Evolutionary conservation across 2,329 filamentous ascomycete species (phyloP).

Genomic region (Gaeumannomyces sp.): DNA sequence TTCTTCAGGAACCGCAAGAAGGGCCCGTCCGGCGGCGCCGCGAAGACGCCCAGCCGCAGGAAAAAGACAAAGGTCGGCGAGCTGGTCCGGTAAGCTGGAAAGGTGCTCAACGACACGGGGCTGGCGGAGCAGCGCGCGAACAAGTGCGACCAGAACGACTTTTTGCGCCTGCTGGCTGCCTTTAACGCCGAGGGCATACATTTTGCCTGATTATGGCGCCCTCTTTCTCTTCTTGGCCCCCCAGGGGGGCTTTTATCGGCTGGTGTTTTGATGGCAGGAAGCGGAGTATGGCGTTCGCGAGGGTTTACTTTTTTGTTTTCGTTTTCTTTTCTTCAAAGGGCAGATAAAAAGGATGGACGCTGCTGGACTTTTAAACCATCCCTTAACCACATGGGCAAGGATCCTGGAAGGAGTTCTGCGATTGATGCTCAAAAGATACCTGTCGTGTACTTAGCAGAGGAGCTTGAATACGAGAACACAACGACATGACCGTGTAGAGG

Average conservation of each 20-base stretch:
- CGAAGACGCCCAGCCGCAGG: slow-evolving; percentile 61
- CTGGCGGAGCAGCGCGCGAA: slow-evolving; percentile 75
- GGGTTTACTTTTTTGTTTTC: background rate
- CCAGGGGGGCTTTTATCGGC: background rate
- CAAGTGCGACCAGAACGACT: slow-evolving; percentile 90
- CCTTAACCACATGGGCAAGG: background rate
- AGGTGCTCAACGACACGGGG: slow-evolving; percentile 75
- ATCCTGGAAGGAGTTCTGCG: background rate
- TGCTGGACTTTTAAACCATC: background rate
- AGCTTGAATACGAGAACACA: background rate
- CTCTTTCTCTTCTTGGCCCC: background rate
- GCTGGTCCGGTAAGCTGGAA: slow-evolving; percentile 83
- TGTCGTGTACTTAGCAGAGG: background rate
- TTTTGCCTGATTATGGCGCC: slow-evolving; percentile 55
- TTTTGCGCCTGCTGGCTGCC: slow-evolving; percentile 69
- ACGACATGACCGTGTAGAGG: background rate
- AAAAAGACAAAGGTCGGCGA: slow-evolving; percentile 75
- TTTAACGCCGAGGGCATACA: slow-evolving; percentile 94
- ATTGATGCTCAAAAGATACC: background rate
- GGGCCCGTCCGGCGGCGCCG: slow-evolving; percentile 22
- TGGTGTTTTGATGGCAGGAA: background rate
- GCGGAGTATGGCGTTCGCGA: background rate
- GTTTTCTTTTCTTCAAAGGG: background rate
- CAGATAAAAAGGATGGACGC: background rate
- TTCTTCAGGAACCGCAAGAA: slow-evolving; percentile 66